Evolutionary conservation across 116 monocot species (phyloP).

Genomic region (Papilionanthe hybrid): DNA sequence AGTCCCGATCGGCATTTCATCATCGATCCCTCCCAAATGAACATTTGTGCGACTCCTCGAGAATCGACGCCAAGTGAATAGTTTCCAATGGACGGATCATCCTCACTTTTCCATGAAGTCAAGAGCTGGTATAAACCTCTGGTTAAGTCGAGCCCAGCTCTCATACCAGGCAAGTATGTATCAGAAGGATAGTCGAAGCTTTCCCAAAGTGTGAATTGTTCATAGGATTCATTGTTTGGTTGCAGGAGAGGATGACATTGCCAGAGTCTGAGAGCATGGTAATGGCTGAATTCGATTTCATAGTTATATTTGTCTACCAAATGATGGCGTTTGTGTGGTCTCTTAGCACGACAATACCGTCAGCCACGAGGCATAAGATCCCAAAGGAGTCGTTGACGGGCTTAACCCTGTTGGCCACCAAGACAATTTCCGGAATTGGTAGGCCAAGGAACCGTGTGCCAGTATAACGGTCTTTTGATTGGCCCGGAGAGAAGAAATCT

Average conservation of each 20-base stretch:
- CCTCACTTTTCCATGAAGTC: constrained; percentile 9
- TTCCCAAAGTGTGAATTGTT: constrained; percentile 23
- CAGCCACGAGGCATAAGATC: not conserved
- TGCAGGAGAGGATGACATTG: constrained; percentile 38
- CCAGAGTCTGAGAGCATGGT: constrained; percentile 35
- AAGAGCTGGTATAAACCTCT: not conserved
- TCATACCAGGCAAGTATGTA: constrained; percentile 43
- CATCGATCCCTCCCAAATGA: not conserved
- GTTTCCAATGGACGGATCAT: not conserved
- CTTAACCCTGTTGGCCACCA: too few relatives aligned
- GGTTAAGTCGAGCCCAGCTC: constrained; percentile 16
- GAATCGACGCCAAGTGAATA: not conserved
- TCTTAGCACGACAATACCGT: constrained; percentile 14
- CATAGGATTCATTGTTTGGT: not conserved
- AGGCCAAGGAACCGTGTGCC: constrained; percentile 42
- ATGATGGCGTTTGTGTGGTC: not conserved
- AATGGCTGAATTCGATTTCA: not conserved
- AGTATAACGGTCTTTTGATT: constrained; percentile 29
- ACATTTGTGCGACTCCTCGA: not conserved
- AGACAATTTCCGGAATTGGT: too few relatives aligned
- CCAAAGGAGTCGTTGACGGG: constrained; percentile 21
- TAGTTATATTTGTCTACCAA: constrained; percentile 10
- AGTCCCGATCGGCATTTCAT: constrained; percentile 17
- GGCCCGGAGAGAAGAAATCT: constrained; percentile 31
- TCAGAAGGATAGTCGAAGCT: constrained; percentile 60